Evolutionary conservation across 1,139 yeast species (phyloP).

Genomic region (Yamadazyma siamensis): DNA sequence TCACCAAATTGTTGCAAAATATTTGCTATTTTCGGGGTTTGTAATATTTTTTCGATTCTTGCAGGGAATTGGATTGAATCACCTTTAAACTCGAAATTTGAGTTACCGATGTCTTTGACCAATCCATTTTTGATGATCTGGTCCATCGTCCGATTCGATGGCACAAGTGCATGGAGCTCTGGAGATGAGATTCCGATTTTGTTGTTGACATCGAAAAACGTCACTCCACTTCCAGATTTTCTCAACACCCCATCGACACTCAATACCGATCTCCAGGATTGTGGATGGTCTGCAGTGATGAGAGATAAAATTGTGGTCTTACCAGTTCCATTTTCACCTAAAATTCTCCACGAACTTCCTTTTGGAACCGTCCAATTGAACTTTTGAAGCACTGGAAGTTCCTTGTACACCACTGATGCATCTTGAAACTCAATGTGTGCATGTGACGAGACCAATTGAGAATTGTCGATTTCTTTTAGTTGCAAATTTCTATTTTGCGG

Average conservation of each 20-base stretch:
- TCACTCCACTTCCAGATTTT: slow-evolving; percentile 63
- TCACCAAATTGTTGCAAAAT: slow-evolving; percentile 30
- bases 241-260: slow-evolving; percentile 65
- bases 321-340: slow-evolving; percentile 91
- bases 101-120: slow-evolving; percentile 54
- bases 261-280: slow-evolving; percentile 80
- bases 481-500: slow-evolving; percentile 3
- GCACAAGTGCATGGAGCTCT: slow-evolving; percentile 83
- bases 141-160: slow-evolving; percentile 47
- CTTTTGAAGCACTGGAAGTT: slow-evolving; percentile 54
- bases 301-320: slow-evolving; percentile 83
- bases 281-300: slow-evolving; percentile 94
- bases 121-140: slow-evolving; percentile 74
- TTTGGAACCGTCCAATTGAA: slow-evolving; percentile 63
- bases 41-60: slow-evolving; percentile 17
- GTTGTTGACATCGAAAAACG: slow-evolving; percentile 75
- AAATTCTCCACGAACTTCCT: slow-evolving; percentile 85
- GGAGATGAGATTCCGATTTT: slow-evolving; percentile 89
- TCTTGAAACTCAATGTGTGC: slow-evolving; percentile 47
- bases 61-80: slow-evolving; percentile 7
- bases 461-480: slow-evolving; percentile 4
- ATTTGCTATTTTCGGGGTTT: slow-evolving; percentile 18
- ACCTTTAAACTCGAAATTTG: slow-evolving; percentile 32
- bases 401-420: slow-evolving; percentile 66
- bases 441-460: background rate